These are phyloP conservation scores for Erodium chrysanthum DNA, from an alignment of 441 rosid species.

Conservation along the genomic window DNA sequence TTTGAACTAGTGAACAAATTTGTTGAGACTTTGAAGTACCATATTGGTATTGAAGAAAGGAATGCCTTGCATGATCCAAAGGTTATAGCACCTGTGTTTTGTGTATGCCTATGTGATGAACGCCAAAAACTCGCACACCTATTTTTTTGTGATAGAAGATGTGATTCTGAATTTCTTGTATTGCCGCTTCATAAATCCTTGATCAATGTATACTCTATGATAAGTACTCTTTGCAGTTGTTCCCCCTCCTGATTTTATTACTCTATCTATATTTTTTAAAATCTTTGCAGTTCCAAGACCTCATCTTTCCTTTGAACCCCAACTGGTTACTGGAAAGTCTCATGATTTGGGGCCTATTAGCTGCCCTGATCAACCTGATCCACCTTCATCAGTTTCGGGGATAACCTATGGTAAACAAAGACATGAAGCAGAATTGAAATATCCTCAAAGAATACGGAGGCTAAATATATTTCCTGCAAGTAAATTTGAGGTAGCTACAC, in stretches of 20 bases:
- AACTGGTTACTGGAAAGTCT: constrained; percentile 93
- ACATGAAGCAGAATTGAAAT: constrained; percentile 71
- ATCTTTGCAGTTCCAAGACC: constrained; percentile 83
- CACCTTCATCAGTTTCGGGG: constrained; percentile 42
- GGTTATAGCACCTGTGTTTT: too few species aligned
- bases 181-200: not conserved
- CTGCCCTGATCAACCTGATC: constrained; percentile 71
- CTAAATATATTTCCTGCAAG: constrained; percentile 76
- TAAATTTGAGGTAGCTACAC: constrained; percentile 61
- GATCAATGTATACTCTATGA: not conserved
- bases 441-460: constrained; percentile 85
- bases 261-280: constrained; percentile 18
- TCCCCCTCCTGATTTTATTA: not conserved
- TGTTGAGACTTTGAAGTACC: not conserved
- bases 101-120: not conserved
- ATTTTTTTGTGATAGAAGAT: not conserved
- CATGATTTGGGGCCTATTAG: constrained; percentile 67
- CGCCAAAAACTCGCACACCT: not conserved
- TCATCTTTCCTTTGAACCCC: constrained; percentile 97
- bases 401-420: constrained; percentile 59
- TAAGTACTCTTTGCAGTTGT: not conserved
- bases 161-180: not conserved
- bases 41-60: not conserved
- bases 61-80: not conserved
- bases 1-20: not conserved